A percentile compares a stretch with the other conserved stretches of the same genome.
These are phyloP conservation scores for Kingdonia uniflora DNA, from an alignment of 164 flowering plant species.

Conservation along the genomic window DNA sequence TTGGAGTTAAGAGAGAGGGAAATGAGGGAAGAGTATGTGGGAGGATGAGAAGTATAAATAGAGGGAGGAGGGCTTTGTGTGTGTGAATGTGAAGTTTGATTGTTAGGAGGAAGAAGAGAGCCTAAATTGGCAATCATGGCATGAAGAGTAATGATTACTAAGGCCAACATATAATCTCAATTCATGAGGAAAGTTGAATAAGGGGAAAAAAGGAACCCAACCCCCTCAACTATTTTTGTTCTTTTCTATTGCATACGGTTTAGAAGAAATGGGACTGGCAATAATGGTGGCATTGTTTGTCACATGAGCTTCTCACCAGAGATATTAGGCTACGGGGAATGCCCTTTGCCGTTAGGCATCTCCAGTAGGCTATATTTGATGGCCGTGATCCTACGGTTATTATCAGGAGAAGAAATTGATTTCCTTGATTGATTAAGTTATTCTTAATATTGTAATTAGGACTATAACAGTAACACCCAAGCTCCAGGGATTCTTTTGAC, in stretches of 20 bases:
- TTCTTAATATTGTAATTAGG: too few relatives aligned
- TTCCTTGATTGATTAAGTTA: too few relatives aligned
- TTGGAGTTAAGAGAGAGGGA: conserved; percentile 6
- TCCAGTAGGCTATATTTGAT: too few relatives aligned
- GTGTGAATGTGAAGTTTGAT: conserved; percentile 4
- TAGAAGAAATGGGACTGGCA: too few relatives aligned
- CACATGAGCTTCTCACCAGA: too few relatives aligned
- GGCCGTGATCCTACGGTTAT: too few relatives aligned
- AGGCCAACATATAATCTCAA: conserved; percentile 14
- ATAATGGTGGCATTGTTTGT: too few relatives aligned
- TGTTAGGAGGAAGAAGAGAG: conserved; percentile 11
- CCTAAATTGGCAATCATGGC: conserved; percentile 33
- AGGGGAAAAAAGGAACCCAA: not conserved
- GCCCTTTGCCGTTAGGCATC: too few relatives aligned
- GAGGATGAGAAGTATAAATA: conserved; percentile 6
- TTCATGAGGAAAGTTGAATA: conserved; percentile 5
- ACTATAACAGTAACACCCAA: not conserved
- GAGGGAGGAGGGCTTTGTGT: conserved; percentile 4
- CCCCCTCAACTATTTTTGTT: not conserved
- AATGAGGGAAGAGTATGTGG: conserved; percentile 5
- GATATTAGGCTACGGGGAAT: too few relatives aligned
- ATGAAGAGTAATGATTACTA: conserved; percentile 34
- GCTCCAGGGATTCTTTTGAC: not conserved
- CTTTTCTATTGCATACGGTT: not conserved
- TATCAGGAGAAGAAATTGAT: too few relatives aligned